Evolutionary conservation across 306 rosid genomes (phyloP).

Genomic region (Vigna radiata): DNA sequence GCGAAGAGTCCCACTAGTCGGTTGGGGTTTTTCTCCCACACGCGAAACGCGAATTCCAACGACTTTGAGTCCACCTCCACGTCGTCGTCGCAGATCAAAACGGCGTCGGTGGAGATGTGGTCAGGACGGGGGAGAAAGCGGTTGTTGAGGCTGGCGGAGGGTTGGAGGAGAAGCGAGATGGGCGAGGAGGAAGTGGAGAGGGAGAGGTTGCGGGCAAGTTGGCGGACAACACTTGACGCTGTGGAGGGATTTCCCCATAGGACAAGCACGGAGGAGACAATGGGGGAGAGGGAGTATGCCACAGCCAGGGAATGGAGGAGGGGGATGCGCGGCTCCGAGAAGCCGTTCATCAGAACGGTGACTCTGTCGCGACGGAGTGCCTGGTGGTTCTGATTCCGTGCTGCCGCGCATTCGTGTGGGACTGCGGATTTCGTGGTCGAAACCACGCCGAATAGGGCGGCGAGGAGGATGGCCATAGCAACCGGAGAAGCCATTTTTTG

Average conservation of each 20-base stretch:
- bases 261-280: constrained; percentile 73
- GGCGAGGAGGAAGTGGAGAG: constrained; percentile 49
- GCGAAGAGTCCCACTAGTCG: constrained; percentile 76
- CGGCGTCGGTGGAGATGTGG: constrained; percentile 64
- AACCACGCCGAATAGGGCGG: constrained; percentile 17
- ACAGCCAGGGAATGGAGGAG: constrained; percentile 73
- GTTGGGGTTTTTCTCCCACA: constrained; percentile 61
- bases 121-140: constrained; percentile 72
- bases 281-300: constrained; percentile 67
- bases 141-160: constrained; percentile 67
- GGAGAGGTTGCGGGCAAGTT: constrained; percentile 62
- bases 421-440: background rate
- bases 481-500: constrained; percentile 39
- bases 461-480: constrained; percentile 5
- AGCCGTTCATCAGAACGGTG: constrained; percentile 87
- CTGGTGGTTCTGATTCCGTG: constrained; percentile 35
- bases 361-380: constrained; percentile 62
- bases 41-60: constrained; percentile 66
- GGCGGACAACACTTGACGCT: constrained; percentile 25
- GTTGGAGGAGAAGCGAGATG: constrained; percentile 58
- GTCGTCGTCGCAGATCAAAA: constrained; percentile 86
- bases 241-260: constrained; percentile 95
- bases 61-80: constrained; percentile 67
- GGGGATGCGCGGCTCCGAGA: constrained; percentile 76
- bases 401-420: constrained; percentile 41